Evolutionary conservation across 1,284 basidiomycete genomes (phyloP), one percentile per base, ranked within the genome.

Genomic region (Schizophyllum commune): DNA sequence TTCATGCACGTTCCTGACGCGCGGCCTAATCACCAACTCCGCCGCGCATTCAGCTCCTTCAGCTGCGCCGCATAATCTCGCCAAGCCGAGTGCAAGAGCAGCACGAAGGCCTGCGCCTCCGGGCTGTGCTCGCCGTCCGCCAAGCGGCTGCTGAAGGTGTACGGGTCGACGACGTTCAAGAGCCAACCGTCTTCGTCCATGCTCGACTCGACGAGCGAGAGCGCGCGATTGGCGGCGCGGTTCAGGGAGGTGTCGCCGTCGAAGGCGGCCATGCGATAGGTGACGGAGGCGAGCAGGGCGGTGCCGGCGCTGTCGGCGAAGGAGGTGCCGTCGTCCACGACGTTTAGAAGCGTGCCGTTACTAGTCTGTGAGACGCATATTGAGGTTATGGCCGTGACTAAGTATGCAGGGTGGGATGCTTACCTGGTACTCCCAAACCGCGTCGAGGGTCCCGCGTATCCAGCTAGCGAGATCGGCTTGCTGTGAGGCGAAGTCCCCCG

Each of bases 101-200:
- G 69, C 8, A 88, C 78, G 67, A 92, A 91, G 5, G 84, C 83
- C 71, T 91, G 86, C 0, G 78, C 81, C 69, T 83, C 81, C 4
- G 82, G 80, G 62, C 81, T 84, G 55, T 80, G 70, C 19, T 69
- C 64, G 2, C 80, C 82, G 57, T 77, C 70, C 2, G 66, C 58
- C 9, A 73, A 74, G 5, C 76, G 74, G 1, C 73, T 68, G 60
- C 73, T 69, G 72, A 86, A 90, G 2, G 78, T 76, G 55, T 80
- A 68, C 0, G 89, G 89, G 68, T 91, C 77, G 39, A 88, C 86
- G 2, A 88, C 84, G 60, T 84, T 78, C 20, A 71, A 73, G 17
- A 91, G 75, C 80, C 84, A 86, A 1, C 81, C 82, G 51, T 78
- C 65, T 1, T 63, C 61, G 60, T 77, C 72, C 20, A 82, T 66